Evolutionary conservation across 108 stramenopile species (phyloP), one percentile per base, ranked within the genome.

Genomic region (Skeletonema tropicum): DNA sequence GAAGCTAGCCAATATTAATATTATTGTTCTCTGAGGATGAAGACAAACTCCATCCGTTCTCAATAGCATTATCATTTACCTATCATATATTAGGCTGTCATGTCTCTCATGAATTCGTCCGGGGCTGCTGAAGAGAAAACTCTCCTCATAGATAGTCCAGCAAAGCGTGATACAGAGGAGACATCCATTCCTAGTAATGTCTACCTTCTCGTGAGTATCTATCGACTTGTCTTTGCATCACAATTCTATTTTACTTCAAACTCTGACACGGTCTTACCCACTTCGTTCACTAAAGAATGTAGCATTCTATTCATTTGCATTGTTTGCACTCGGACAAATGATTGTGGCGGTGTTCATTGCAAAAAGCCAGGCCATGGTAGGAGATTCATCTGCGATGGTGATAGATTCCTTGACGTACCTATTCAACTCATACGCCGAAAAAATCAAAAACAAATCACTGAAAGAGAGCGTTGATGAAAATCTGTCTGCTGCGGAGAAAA

Each of bases 371-470:
- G 76, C 76, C 41, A 77, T 77, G 76, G 36, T 77, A 9, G 76
- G 49, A 10, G 89, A 91, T 69, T 79, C 82, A 39, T 70, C 70
- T 58, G 82, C 90, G 36, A 91, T 91, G 90, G 64, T 88, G 39
- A 84, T 91, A 12, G 90, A 91, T 76, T 79, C 90, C 0, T 55
- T 88, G 38, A 89, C 88, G 0, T 91, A 91, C 66, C 64, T 88
- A 15, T 89, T 89, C 76, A 92, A 92, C 73, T 80, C 79, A 36
- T 70, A 70, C 48, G 88, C 92, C 10, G 89, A 93, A 63, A 79
- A 80, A 58, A 67, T 78, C 48, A 92, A 92, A 66, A 79, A 76
- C 55, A 48, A 32, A 25, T 71, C 77, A 29, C 49, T 80, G 11
- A 25, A 23, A 52, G 65, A 74, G 15, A 64, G 15, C 49, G 74